A percentile compares a stretch with the other conserved stretches of the same genome.
These are phyloP conservation scores for Macrolepiota albuminosa DNA, from an alignment of 768 basidiomycete species.

Conservation along the genomic window DNA sequence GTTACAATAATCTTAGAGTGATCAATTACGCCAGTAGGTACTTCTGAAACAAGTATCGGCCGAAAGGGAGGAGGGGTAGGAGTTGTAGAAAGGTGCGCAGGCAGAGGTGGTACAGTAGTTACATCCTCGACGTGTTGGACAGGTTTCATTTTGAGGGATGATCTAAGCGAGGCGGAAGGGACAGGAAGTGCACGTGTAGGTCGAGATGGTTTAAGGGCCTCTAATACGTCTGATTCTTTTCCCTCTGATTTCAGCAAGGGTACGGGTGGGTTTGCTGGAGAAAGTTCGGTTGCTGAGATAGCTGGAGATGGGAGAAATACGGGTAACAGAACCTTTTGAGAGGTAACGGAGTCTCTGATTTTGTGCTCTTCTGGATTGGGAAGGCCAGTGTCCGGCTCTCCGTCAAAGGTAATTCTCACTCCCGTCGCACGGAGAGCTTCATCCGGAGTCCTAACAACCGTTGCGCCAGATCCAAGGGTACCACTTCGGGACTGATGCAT, in stretches of 20 bases:
- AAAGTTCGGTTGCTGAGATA: conserved; percentile 12
- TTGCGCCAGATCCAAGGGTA: conserved; percentile 66
- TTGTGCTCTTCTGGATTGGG: conserved; percentile 2
- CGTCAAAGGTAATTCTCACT: conserved; percentile 35
- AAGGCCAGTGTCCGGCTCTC: conserved; percentile 12
- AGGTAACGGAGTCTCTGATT: conserved; percentile 10
- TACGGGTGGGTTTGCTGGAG: conserved; percentile 34
- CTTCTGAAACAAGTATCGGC: conserved; percentile 59
- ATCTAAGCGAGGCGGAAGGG: conserved; percentile 23
- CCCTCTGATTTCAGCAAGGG: conserved; percentile 41
- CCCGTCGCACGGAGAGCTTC: conserved; percentile 61
- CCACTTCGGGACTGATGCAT: conserved; percentile 38
- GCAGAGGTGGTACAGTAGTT: conserved; percentile 45
- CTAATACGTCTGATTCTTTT: conserved; percentile 22
- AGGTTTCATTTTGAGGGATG: conserved; percentile 35
- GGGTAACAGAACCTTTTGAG: conserved; percentile 4
- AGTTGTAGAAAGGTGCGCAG: conserved; percentile 37
- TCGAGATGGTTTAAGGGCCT: conserved; percentile 31
- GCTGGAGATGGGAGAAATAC: conserved; percentile 3
- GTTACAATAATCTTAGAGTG: conserved; percentile 62
- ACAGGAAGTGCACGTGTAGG: conserved; percentile 21
- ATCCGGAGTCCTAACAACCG: conserved; percentile 72
- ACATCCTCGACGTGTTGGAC: conserved; percentile 33
- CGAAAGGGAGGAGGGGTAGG: conserved; percentile 54
- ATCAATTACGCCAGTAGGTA: conserved; percentile 45